phyloP scores from a whole-genome alignment of 2,329 filamentous ascomycete genomes.

The Aurifilum marmelostoma region DNA sequence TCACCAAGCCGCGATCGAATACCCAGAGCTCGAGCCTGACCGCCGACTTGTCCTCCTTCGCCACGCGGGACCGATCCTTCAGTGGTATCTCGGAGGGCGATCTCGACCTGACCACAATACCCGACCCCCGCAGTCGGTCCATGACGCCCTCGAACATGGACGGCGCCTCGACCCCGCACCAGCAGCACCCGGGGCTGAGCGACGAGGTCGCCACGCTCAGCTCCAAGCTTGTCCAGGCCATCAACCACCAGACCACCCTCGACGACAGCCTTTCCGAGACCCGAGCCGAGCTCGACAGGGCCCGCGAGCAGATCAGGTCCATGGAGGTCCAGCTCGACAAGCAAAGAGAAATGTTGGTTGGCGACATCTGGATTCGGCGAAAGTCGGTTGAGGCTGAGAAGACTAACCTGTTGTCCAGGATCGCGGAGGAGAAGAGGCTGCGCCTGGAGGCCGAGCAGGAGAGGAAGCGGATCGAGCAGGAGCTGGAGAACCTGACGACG shows the following conservation, averaged over 20 bases:
- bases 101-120: conserved; percentile 70
- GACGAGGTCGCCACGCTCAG: conserved; percentile 87
- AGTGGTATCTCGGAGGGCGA: conserved; percentile 52
- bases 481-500: conserved; percentile 86
- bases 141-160: conserved; percentile 49
- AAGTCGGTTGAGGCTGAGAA: conserved; percentile 76
- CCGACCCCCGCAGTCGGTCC: conserved; percentile 62
- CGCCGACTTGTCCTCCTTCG: conserved; percentile 32
- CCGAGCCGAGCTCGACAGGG: conserved; percentile 78
- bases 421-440: conserved; percentile 68
- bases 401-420: conserved; percentile 56
- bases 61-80: conserved; percentile 33
- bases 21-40: conserved; percentile 46
- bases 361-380: conserved; percentile 76
- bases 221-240: conserved; percentile 94
- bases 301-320: conserved; percentile 67
- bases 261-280: conserved; percentile 86
- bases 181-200: conserved; percentile 59
- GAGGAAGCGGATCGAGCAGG: conserved; percentile 88
- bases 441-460: conserved; percentile 72
- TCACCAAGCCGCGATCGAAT: conserved; percentile 44
- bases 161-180: conserved; percentile 38
- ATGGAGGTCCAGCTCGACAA: conserved; percentile 69
- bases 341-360: conserved; percentile 72
- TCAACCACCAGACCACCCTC: conserved; percentile 91